Base-by-base conservation (phyloP, 768 basidiomycete genomes). In the Phaeotremella fagi region DNA sequence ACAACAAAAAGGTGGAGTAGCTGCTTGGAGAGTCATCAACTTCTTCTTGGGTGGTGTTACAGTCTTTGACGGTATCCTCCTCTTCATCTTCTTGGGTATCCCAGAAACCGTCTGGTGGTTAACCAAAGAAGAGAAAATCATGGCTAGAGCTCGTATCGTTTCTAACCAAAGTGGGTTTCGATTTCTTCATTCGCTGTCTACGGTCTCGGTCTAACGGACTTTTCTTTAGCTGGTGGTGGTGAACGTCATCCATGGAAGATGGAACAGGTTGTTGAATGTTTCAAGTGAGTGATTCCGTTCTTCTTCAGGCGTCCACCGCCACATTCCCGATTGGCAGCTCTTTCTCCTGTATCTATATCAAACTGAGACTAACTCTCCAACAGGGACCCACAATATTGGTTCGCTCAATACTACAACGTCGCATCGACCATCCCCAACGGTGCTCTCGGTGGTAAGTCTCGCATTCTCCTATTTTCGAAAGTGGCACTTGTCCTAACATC, bases 91-190 rank as follows among this genome's bases (percentile, higher is more conserved):
- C 31, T 45, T 68, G 24, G 66, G 66, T 11, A 65, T 57, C 4
- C 66, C 66, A 15, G 50, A 45, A 22, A 59, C 64, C 31, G 63
- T 68, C 12, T 57, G 50, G 35, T 68, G 66, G 66, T 52, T 68
- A 9, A 43, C 35, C 29, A 49, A 48, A 25, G 51, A 61, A 22
- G 50, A 65, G 47, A 60, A 59, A 54, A 47, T 24, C n/a, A 63
- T 63, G 61, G 66, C 63, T 11, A 35, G 52, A 26, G 55, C 55
- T 14, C 46, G 60, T 6, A 47, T 61, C 31, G 35, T 61, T 18
- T 33, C 45, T 1, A 61, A 61, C 44, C 50, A 38, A 16, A 50
- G 54, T 54, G 53, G 44, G 53, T 54, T n/a, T n/a, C n/a, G 46
- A 42, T 38, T 29, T 48, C 12, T 52, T 51, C 7, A 33, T 33